Conservation (phyloP, 1,139 yeast genomes). For the Tardiomyces digboiensis region DNA sequence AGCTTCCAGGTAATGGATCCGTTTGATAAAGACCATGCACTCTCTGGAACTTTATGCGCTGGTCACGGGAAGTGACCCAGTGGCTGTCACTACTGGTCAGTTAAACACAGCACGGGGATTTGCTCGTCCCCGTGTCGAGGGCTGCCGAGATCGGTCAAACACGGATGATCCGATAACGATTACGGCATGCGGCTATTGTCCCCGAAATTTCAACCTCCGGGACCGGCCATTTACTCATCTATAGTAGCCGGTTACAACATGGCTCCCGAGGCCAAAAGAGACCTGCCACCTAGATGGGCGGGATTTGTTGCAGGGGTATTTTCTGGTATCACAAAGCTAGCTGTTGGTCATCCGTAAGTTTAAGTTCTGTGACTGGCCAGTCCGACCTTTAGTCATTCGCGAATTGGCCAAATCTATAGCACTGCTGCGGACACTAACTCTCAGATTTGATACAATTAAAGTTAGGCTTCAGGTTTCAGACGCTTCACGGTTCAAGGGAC, state of each 20-base stretch:
- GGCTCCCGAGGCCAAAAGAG: not conserved
- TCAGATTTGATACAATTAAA: constrained; percentile 67
- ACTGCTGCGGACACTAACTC: not conserved
- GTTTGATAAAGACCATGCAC: too few relatives aligned
- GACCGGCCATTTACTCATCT: not conserved
- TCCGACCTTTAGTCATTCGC: not conserved
- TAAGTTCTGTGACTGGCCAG: constrained; percentile 3
- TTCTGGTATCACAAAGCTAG: constrained; percentile 77
- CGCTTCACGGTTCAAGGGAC: constrained; percentile 68
- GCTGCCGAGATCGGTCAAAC: not conserved
- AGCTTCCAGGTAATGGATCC: too few relatives aligned
- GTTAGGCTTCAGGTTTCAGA: constrained; percentile 77
- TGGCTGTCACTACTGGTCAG: not conserved
- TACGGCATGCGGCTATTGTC: not conserved
- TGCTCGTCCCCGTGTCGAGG: not conserved
- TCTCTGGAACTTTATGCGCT: too few relatives aligned
- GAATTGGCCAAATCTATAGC: constrained; percentile 1
- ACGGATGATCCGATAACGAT: not conserved
- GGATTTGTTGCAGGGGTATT: constrained; percentile 87
- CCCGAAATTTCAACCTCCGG: not conserved
- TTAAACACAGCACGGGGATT: too few relatives aligned
- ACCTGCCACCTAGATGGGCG: constrained; percentile 31
- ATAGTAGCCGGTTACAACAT: not conserved
- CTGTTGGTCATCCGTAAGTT: constrained; percentile 71
- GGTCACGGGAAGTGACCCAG: not conserved